These are phyloP conservation scores for Trapa incisa DNA, from an alignment of 345 rosid species.

Conservation along the genomic window DNA sequence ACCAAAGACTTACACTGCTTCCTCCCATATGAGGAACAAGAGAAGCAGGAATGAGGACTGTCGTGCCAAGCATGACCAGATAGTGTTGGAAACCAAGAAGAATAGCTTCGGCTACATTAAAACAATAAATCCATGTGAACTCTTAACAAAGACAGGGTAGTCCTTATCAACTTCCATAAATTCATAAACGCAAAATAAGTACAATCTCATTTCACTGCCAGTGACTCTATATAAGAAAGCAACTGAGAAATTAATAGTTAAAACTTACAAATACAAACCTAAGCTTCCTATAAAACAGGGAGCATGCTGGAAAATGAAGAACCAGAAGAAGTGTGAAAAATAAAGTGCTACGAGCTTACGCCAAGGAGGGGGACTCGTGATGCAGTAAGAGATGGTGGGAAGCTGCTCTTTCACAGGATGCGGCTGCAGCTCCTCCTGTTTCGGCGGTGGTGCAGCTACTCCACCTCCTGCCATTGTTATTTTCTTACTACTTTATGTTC, in stretches of 20 bases:
- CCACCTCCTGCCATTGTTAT: slow-evolving; percentile 25
- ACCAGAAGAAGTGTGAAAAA: neutral
- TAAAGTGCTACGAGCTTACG: slow-evolving; percentile 36
- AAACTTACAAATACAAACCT: neutral
- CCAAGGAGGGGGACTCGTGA: slow-evolving; percentile 99
- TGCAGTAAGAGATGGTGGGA: slow-evolving; percentile 62
- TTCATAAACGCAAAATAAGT: neutral
- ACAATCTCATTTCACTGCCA: neutral
- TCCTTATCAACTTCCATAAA: neutral
- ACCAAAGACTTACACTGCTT: slow-evolving; percentile 44
- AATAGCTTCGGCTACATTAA: slow-evolving; percentile 81
- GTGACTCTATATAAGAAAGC: neutral
- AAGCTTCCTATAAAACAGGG: slow-evolving; percentile 1
- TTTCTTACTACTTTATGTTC: neutral
- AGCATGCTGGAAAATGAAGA: neutral
- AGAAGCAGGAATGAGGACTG: slow-evolving; percentile 68
- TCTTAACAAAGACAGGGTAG: neutral
- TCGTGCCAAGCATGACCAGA: slow-evolving; percentile 94
- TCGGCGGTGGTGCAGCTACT: slow-evolving; percentile 52
- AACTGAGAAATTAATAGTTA: neutral
- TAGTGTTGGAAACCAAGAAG: slow-evolving; percentile 92
- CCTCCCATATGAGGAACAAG: slow-evolving; percentile 98
- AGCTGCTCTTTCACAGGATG: slow-evolving; percentile 92
- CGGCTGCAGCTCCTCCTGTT: slow-evolving; percentile 81
- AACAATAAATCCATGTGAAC: slow-evolving; percentile 7